Conservation (phyloP, 2,329 filamentous ascomycete genomes). For the Myriosclerotinia duriaeana region DNA sequence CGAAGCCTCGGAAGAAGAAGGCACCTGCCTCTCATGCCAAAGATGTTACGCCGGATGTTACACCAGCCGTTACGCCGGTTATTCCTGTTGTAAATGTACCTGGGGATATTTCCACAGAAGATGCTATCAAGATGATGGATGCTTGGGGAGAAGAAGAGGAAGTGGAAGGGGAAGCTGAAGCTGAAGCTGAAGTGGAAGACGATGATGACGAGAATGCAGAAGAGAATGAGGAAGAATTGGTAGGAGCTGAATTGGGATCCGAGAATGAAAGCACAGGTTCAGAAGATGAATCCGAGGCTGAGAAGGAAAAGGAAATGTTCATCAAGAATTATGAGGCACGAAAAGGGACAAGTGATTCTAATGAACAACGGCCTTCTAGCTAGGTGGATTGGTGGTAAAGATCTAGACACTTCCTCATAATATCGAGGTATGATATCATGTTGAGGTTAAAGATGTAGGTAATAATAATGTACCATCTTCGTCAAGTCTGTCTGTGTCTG, state of each 20-base stretch:
- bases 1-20: slow-evolving; percentile 11
- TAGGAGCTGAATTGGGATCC: slow-evolving; percentile 12
- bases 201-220: slow-evolving; percentile 7
- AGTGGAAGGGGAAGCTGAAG: not conserved
- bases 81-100: not conserved
- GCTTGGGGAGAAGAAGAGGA: slow-evolving; percentile 3
- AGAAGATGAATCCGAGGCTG: slow-evolving; percentile 22
- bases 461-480: no score
- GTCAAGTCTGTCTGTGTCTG: no score
- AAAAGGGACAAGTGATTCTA: not conserved
- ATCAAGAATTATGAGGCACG: slow-evolving; percentile 20
- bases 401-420: not conserved
- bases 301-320: slow-evolving; percentile 24
- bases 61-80: not conserved
- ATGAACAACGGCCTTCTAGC: not conserved
- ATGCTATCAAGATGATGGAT: slow-evolving; percentile 8
- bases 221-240: slow-evolving; percentile 10
- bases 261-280: slow-evolving; percentile 21
- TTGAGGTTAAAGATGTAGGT: no score
- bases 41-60: not conserved
- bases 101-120: slow-evolving; percentile 15
- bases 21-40: not conserved
- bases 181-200: slow-evolving; percentile 1
- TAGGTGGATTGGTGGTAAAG: not conserved
- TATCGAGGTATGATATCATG: not conserved